Base-by-base conservation (phyloP, 148 eudicot species). In the Polygonum maritimum region DNA sequence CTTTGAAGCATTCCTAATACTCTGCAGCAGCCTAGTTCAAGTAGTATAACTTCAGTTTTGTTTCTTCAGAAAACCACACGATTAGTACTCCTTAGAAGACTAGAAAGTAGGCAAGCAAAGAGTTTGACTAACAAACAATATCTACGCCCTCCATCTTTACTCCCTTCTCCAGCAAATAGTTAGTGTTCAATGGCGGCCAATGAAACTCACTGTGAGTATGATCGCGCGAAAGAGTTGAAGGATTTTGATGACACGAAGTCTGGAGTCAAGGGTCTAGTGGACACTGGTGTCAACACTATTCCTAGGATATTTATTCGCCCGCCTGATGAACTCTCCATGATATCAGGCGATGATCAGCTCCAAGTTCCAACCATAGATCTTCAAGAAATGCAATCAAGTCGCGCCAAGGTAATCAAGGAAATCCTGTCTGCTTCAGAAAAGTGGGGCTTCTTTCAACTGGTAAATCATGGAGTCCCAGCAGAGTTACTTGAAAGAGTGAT, bases 321-420 rank as follows among this genome's bases (percentile, higher is more conserved):
- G 18, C 45, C 41, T 35, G 71, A 67, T 16, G 71, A 67, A 7
- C 9, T 67, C 18, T 2, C 44, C n/a, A 16, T 67, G 71, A 4
- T 35, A 1, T 36, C 45, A 2, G 44, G 45, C 16, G 71, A 67
- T 15, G 45, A 67, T 67, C 71, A 36, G 19, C 5, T 36, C 44
- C 71, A 67, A 35, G 71, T 67, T 16, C 71, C 71, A 36, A 13
- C 16, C 71, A 67, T 67, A 67, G 45, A 67, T 67, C 71, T 67
- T 36, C 71, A 67, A 67, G 71, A 45, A 8, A 67, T 67, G 16
- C 45, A 67, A 36, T 67, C 71, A 1, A 67, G 45, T 36, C 71
- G 71, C 14, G 10, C 44, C 44, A 38, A 67, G 71, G 38, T 13
- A 35, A 36, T 67, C 21, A 67, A 67, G 7, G 38, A 36, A 36